phyloP scores from a whole-genome alignment of 129 eudicot genomes.

The Pseudognaphalium luteoalbum region DNA sequence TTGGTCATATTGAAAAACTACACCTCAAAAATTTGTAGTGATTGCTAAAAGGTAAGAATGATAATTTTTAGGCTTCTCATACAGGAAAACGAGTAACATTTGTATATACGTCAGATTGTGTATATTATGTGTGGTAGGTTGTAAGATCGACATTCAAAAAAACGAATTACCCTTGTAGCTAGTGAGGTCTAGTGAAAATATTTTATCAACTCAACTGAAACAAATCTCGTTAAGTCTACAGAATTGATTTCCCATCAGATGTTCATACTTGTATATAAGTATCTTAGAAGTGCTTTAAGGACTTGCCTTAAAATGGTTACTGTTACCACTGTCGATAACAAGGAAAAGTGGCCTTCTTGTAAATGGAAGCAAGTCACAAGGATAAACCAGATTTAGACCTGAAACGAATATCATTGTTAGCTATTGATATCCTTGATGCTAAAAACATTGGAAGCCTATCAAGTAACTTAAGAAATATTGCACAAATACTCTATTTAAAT shows the following conservation, averaged over 20 bases:
- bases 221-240: neutral
- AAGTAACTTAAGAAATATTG: constrained; percentile 6
- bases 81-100: neutral
- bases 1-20: neutral
- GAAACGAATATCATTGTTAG: constrained; percentile 36
- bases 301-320: constrained; percentile 79
- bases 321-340: constrained; percentile 76
- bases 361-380: constrained; percentile 90
- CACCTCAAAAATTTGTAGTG: neutral
- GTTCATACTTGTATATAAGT: neutral
- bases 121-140: neutral
- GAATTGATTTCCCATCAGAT: constrained; percentile 21
- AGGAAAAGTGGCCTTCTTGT: constrained; percentile 87
- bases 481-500: neutral
- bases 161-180: neutral
- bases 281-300: constrained; percentile 16
- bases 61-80: neutral
- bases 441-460: neutral
- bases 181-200: neutral
- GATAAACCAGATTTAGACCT: constrained; percentile 82
- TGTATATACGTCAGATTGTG: neutral
- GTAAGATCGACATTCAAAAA: neutral
- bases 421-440: neutral
- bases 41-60: neutral
- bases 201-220: constrained; percentile 9